Percentiles rank a stretch among this genome's conserved stretches.
These are phyloP conservation scores for Lachancea quebecensis DNA, from an alignment of 805 yeast genomes.

Conservation along the genomic window DNA sequence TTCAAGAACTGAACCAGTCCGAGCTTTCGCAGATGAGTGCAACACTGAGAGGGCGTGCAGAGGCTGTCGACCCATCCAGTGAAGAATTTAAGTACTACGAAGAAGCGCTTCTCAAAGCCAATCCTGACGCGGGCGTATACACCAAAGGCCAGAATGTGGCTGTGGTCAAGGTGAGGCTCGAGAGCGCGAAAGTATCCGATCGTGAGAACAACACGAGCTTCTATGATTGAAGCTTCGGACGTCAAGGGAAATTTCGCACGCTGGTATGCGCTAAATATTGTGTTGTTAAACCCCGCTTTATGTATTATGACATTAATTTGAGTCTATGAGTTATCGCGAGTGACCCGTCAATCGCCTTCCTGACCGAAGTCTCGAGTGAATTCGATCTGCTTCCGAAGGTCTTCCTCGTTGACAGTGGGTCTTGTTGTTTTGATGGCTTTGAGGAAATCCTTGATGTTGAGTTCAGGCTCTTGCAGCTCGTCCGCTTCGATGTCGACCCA, in stretches of 20 bases:
- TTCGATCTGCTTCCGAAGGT: constrained; percentile 72
- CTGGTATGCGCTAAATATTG: too few relatives aligned
- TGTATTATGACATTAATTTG: constrained; percentile 1
- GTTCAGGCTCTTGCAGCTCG: constrained; percentile 82
- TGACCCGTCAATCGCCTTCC: constrained; percentile 65
- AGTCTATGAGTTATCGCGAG: constrained; percentile 4
- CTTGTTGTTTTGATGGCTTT: constrained; percentile 86
- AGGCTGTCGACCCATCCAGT: constrained; percentile 39
- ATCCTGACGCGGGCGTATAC: constrained; percentile 65
- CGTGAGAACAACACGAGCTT: constrained; percentile 48
- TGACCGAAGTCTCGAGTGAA: constrained; percentile 96
- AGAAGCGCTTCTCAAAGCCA: constrained; percentile 50
- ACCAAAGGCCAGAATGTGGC: constrained; percentile 58
- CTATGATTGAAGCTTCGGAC: constrained; percentile 19
- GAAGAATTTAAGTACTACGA: constrained; percentile 56
- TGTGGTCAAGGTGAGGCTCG: constrained; percentile 57
- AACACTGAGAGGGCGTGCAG: constrained; percentile 69
- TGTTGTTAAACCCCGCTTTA: background rate
- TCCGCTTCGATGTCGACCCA: constrained; percentile 92
- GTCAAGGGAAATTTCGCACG: background rate
- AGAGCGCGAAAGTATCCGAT: constrained; percentile 73
- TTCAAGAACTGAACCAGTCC: constrained; percentile 70
- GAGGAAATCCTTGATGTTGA: constrained; percentile 85
- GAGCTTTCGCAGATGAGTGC: constrained; percentile 78
- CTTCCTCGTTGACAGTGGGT: constrained; percentile 89